Evolutionary conservation across 2,329 filamentous ascomycete genomes (phyloP).

Genomic region (Macrophomina pseudophaseolina): DNA sequence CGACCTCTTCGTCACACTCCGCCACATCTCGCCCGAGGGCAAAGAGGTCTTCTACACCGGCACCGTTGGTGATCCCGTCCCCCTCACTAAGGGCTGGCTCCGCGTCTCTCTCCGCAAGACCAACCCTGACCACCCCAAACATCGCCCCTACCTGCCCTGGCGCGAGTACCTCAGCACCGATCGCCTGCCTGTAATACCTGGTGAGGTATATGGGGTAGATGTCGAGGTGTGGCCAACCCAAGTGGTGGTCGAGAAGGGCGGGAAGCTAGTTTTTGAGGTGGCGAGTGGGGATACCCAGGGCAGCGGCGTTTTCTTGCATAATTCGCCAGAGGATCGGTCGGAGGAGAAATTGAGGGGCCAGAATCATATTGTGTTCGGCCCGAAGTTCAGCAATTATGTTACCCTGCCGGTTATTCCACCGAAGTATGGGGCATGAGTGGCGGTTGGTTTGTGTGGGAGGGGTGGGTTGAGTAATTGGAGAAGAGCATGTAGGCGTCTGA

Average conservation of each 20-base stretch:
- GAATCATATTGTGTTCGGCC: conserved; percentile 62
- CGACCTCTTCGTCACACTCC: conserved; percentile 66
- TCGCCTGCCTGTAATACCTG: conserved; percentile 59
- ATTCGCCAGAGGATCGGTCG: conserved; percentile 55
- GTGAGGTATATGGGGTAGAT: conserved; percentile 64
- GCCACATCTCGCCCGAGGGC: conserved; percentile 60
- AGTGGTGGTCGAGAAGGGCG: conserved; percentile 60
- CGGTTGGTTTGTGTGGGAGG: not conserved
- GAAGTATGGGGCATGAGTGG: conserved; percentile 32
- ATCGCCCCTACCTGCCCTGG: conserved; percentile 61
- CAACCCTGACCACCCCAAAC: conserved; percentile 55
- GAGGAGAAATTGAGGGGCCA: conserved; percentile 51
- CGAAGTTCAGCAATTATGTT: conserved; percentile 57
- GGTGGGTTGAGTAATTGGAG: not conserved
- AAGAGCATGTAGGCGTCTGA: not conserved
- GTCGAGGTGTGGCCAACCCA: conserved; percentile 70
- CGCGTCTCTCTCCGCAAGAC: conserved; percentile 62
- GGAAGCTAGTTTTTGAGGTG: conserved; percentile 62
- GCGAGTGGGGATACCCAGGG: conserved; percentile 62
- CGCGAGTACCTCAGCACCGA: conserved; percentile 65
- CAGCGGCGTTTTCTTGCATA: conserved; percentile 62
- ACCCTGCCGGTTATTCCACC: conserved; percentile 59
- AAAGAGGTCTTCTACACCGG: conserved; percentile 69
- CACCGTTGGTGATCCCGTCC: conserved; percentile 67
- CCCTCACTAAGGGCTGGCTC: conserved; percentile 69